Evolutionary conservation across 805 yeast genomes (phyloP).

Genomic region (Lipomyces orientalis): DNA sequence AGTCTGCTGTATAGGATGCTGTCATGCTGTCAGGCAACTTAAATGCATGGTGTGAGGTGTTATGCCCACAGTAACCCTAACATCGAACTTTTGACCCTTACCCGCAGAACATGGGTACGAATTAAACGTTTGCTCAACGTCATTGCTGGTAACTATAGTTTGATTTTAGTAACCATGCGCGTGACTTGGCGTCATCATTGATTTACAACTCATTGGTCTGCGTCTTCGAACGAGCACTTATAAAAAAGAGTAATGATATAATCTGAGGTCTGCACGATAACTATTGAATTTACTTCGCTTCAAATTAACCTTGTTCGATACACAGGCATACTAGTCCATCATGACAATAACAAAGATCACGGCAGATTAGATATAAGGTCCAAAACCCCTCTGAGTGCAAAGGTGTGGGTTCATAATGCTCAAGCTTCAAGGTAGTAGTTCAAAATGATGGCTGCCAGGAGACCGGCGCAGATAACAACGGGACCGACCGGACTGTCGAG

Average conservation of each 20-base stretch:
- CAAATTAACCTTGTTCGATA: too few species aligned
- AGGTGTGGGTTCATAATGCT: not conserved
- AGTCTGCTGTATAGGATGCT: not conserved
- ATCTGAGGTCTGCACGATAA: too few species aligned
- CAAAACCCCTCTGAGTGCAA: not conserved
- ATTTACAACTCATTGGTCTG: too few species aligned
- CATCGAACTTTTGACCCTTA: not conserved
- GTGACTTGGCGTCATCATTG: too few species aligned
- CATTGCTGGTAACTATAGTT: too few species aligned
- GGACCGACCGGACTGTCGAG: slow-evolving; percentile 93
- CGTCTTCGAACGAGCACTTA: too few species aligned
- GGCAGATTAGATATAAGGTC: not conserved
- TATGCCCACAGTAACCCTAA: too few species aligned
- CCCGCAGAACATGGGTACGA: not conserved
- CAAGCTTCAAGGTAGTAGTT: slow-evolving; percentile 26
- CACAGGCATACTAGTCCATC: not conserved
- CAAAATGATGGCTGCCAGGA: slow-evolving; percentile 66
- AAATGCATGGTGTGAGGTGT: too few species aligned
- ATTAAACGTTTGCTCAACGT: too few species aligned
- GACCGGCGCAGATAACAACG: slow-evolving; percentile 70
- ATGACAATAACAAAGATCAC: not conserved
- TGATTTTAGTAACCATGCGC: too few species aligned
- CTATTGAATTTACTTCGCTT: too few species aligned
- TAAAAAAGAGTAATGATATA: too few species aligned
- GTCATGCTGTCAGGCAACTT: not conserved